Evolutionary conservation across 345 rosid species (phyloP), one percentile per base, ranked within the genome.

Genomic region (Gossypium sturtianum): DNA sequence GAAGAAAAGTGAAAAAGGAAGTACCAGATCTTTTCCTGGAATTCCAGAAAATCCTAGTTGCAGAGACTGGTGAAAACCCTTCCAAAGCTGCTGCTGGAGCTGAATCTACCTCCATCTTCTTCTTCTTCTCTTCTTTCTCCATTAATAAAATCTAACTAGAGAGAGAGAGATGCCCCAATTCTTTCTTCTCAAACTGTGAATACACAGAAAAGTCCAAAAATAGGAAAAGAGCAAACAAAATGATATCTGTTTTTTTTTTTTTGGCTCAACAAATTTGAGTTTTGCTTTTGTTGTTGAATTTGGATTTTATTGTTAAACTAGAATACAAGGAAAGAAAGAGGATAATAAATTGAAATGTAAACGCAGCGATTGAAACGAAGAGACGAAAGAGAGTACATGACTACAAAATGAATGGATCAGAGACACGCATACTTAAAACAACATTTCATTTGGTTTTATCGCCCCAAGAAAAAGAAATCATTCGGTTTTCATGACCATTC

Each of bases 11-110:
- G 57, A 72, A 65, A 51, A 34, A 9, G 25, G 20, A 15, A 62
- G 16, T 73, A 89, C 93, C 95, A 84, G 98, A 82, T 85, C 91
- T 87, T 76, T 83, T 91, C 34, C 97, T 80, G 51, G 98, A 89
- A 60, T 86, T 93, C 97, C 98, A 93, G 45, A 80, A 84, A 82
- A 91, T 83, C 82, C 84, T 85, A 57, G 93, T 80, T 48, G 93
- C 74, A 47, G 92, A 84, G 62, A 82, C 87, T n/a, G 91, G 91
- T 73, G 89, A 87, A 86, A 89, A 93, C 4, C 98, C 93, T 53
- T 81, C 81, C 76, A 93, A 78, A 78, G 78, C 81, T 3, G 19
- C 60, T n/a, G 25, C 0, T 49, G 53, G 41, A 34, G 7, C 60
- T 56, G 60, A 56, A 38, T 75, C 89, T 53, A 53, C 74, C 54